A percentile compares a stretch with the other conserved stretches of the same genome.
Evolutionary conservation across 495 filamentous ascomycete genomes (phyloP).

Genomic region (Cairneyella variabilis): DNA sequence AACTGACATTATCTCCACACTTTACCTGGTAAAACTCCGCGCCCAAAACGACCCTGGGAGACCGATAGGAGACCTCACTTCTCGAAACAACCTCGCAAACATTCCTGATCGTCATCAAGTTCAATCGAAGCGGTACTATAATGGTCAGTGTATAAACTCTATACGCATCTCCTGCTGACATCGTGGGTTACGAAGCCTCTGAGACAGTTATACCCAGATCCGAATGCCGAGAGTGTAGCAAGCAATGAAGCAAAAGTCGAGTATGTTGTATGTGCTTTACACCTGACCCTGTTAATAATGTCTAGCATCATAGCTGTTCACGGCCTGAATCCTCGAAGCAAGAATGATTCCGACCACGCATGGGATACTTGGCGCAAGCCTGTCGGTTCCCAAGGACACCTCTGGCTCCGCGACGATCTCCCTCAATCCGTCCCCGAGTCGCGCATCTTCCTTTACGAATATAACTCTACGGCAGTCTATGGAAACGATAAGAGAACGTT

Average conservation of each 20-base stretch:
- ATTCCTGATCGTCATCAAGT: too few species aligned
- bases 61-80: too few species aligned
- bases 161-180: not conserved
- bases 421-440: slow-evolving; percentile 22
- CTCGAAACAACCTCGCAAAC: too few species aligned
- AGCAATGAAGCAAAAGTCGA: slow-evolving; percentile 18
- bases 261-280: not conserved
- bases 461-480: slow-evolving; percentile 24
- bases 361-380: slow-evolving; percentile 31
- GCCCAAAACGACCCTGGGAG: too few species aligned
- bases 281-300: not conserved
- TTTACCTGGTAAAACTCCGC: too few species aligned
- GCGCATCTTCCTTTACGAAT: slow-evolving; percentile 28
- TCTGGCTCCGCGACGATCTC: slow-evolving; percentile 31
- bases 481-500: slow-evolving; percentile 22
- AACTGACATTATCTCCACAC: too few species aligned
- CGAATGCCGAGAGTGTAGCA: slow-evolving; percentile 7
- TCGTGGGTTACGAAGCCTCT: slow-evolving; percentile 19
- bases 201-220: slow-evolving; percentile 14
- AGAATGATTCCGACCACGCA: slow-evolving; percentile 23
- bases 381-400: slow-evolving; percentile 11
- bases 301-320: slow-evolving; percentile 29
- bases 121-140: not conserved
- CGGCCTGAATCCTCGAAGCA: slow-evolving; percentile 29
- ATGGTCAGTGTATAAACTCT: slow-evolving; percentile 7